Evolutionary conservation across 441 rosid genomes (phyloP), one percentile per base, ranked within the genome.

Genomic region (Eruca vesicaria): DNA sequence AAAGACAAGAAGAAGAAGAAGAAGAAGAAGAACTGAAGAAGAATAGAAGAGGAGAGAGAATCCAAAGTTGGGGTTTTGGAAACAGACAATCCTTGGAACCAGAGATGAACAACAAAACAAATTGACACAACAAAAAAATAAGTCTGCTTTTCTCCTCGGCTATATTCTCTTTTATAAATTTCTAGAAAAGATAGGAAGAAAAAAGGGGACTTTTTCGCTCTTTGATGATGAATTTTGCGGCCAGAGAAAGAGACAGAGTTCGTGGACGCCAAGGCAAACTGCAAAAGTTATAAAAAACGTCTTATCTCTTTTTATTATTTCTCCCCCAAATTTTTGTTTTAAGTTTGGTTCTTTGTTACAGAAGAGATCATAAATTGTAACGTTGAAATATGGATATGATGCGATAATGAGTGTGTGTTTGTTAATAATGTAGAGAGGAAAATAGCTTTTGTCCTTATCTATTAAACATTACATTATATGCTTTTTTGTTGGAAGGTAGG

Each of bases 371-470:
- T 43, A 38, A 67, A 63, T 11, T 28, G 21, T 23, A 61, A 75
- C 57, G 50, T 33, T 48, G 61, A 52, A 75, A 12, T 41, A 66
- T 66, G 36, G 52, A 66, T 74, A 63, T 67, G 48, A 73, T 74
- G 66, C 63, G 58, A 73, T 72, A 21, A 64, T 33, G 73, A 53
- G 68, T 52, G 60, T 57, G 57, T 64, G 76, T 55, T 50, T 20
- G 55, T 50, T 50, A 50, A 50, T 62, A 28, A 64, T 55, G 55
- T 64, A 3, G 52, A 11, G 10, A 43, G 38, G 62, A 58, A 69
- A 63, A 55, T 63, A 76, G 78, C 28, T 23, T 63, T 69, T 69
- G 74, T 69, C 66, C 70, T 76, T 76, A 63, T 76, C 79, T 70
- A 16, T 21, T 55, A 16, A 62, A 76, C 70, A 63, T 69, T 38